Evolutionary conservation across 1,284 basidiomycete genomes (phyloP), one percentile per base, ranked within the genome.

Genomic region (Trichosporon sp.): DNA sequence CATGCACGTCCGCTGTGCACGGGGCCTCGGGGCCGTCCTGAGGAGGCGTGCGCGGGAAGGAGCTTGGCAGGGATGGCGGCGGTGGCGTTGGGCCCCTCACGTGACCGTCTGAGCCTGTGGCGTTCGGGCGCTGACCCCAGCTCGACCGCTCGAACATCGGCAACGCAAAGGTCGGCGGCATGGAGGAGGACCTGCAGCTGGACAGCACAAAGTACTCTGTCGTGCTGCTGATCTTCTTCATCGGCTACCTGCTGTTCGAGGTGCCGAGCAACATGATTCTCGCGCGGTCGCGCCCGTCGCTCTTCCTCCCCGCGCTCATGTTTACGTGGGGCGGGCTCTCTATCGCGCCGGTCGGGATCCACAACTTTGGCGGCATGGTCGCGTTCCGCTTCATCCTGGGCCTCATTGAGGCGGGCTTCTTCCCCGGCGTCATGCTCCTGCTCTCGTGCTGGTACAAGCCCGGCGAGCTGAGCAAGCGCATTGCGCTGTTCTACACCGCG

Each of bases 181-280:
- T 85, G 82, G 68, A 81, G 65, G 65, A 38, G 1, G 76, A 79
- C 51, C 78, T 84, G 7, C 64, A 75, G 12, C 75, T 85, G 18
- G 38, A 53, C 15, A 72, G 75, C 18, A 78, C 78, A 6, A 71
- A 76, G 75, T 78, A 81, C 64, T 76, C 82, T 7, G 76, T 84
- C 11, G 75, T 81, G 15, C 75, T 83, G 11, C 83, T 78, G 15
- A 81, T 83, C 71, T 83, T 83, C 74, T 83, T 81, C 67, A 77
- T 81, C 58, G 79, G 71, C 13, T 70, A 70, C 65, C 58, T 70
- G n/a, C 72, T 84, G 1, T 83, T 56, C 32, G 82, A 84, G 68
- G 80, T 84, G 0, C 83, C 83, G 0, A 78, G 75, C 42, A 84
- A 84, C 76, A 78, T 84, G 74, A 77, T 35, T 62, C 62, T 69